Percentiles rank a stretch among this genome's conserved stretches.
phyloP scores from a whole-genome alignment of 441 rosid species.

The Mallotus repandus region DNA sequence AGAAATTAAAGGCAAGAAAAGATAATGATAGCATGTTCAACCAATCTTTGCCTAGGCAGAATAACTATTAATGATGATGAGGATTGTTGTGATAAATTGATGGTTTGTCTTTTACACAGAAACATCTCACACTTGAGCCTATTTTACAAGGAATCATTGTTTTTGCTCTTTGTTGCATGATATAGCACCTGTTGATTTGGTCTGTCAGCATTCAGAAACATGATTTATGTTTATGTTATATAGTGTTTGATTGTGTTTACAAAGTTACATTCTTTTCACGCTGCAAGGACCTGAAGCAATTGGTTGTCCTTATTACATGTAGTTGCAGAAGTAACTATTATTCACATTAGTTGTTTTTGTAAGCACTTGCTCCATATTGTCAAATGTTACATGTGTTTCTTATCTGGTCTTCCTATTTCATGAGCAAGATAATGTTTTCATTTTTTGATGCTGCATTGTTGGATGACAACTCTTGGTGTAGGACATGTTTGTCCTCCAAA shows the following conservation, averaged over 20 bases:
- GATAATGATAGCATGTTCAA: neutral
- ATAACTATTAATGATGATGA: no score
- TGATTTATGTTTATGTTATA: neutral
- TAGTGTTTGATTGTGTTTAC: neutral
- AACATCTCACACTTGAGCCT: no score
- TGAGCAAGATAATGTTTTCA: neutral
- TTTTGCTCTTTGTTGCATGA: neutral
- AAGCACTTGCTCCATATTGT: neutral
- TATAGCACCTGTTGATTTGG: no score
- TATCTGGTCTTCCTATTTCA: neutral
- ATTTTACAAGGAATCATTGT: neutral
- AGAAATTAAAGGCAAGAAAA: neutral
- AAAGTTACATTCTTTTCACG: neutral
- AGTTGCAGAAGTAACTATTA: neutral
- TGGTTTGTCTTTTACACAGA: no score
- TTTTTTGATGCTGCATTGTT: neutral
- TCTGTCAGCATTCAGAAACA: no score
- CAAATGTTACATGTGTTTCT: neutral
- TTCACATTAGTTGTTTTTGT: neutral
- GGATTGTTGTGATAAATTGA: no score
- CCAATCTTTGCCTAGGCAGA: no score
- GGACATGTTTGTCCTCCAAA: conserved; percentile 22
- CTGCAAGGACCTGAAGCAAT: neutral
- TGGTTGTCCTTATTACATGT: neutral
- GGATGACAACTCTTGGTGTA: neutral